phyloP scores from a whole-genome alignment of 768 basidiomycete species.

The Megacollybia marginata region DNA sequence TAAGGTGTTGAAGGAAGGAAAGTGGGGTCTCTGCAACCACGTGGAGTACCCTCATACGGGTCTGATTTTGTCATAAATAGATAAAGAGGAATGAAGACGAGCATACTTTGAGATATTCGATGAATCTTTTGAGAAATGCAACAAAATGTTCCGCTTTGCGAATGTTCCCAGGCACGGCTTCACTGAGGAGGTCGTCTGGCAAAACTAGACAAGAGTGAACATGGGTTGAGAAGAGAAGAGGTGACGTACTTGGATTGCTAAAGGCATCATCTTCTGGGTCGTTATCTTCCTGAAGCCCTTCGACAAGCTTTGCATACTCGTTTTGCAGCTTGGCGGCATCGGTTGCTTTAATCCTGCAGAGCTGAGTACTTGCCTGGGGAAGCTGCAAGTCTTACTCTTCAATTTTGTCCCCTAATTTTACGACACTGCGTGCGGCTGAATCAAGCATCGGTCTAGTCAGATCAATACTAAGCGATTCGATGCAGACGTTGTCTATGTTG shows the following conservation, averaged over 20 bases:
- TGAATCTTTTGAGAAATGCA: constrained; percentile 95
- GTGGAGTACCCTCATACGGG: constrained; percentile 97
- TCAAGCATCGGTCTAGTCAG: constrained; percentile 97
- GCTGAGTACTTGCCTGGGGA: neutral
- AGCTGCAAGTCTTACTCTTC: constrained; percentile 64
- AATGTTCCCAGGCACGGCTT: constrained; percentile 97
- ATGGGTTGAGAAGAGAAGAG: neutral
- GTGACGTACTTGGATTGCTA: constrained; percentile 73
- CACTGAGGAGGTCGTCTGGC: constrained; percentile 89
- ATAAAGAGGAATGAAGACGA: neutral
- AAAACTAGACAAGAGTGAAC: constrained; percentile 45
- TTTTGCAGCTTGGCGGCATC: constrained; percentile 94
- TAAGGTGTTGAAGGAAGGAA: constrained; percentile 95
- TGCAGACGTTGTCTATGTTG: constrained; percentile 98
- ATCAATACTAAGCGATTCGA: constrained; percentile 96
- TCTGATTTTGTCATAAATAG: constrained; percentile 39
- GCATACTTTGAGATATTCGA: constrained; percentile 94
- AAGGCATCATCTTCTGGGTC: constrained; percentile 69
- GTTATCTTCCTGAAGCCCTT: constrained; percentile 83
- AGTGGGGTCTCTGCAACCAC: constrained; percentile 97
- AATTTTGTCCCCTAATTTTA: constrained; percentile 82
- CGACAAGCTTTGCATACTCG: constrained; percentile 92
- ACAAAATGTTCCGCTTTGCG: constrained; percentile 99
- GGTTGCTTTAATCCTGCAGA: constrained; percentile 78
- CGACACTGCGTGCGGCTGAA: constrained; percentile 83